Percentiles rank a stretch among this genome's conserved stretches.
phyloP scores from a whole-genome alignment of 2,329 filamentous ascomycete genomes.

The Ambrosiella beaveri region DNA sequence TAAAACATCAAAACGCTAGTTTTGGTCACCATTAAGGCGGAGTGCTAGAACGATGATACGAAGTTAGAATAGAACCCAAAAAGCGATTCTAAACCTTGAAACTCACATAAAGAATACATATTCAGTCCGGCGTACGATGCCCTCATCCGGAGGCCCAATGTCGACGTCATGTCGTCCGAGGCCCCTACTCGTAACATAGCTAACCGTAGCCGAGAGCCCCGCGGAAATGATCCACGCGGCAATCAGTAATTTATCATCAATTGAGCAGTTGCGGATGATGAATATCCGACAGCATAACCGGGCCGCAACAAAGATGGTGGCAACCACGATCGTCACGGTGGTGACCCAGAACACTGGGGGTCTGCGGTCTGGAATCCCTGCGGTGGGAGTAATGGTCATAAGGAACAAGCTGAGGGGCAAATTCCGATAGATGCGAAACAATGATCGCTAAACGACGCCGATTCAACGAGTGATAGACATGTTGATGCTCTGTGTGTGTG shows the following conservation, averaged over 20 bases:
- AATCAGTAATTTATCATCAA: slow-evolving; percentile 70
- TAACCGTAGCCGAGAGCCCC: slow-evolving; percentile 49
- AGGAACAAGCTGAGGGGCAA: neutral
- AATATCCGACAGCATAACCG: slow-evolving; percentile 55
- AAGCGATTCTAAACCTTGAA: neutral
- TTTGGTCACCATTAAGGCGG: slow-evolving; percentile 78
- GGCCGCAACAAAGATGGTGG: slow-evolving; percentile 57
- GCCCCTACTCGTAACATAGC: slow-evolving; percentile 44
- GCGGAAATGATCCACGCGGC: slow-evolving; percentile 59
- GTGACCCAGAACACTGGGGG: slow-evolving; percentile 52
- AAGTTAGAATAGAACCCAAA: neutral
- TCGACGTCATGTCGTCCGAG: slow-evolving; percentile 50
- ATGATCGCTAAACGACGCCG: too few species aligned
- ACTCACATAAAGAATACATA: slow-evolving; percentile 46
- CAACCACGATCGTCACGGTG: slow-evolving; percentile 48
- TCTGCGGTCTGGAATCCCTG: slow-evolving; percentile 30
- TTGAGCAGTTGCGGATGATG: slow-evolving; percentile 53
- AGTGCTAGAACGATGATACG: slow-evolving; percentile 42
- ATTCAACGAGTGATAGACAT: too few species aligned
- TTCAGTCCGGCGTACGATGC: slow-evolving; percentile 39
- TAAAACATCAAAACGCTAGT: slow-evolving; percentile 89
- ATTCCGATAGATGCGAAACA: too few species aligned
- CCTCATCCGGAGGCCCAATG: slow-evolving; percentile 32
- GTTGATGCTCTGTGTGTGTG: too few species aligned
- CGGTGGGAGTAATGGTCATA: slow-evolving; percentile 7